A percentile compares a stretch with the other conserved stretches of the same genome.
These are phyloP conservation scores for Cadophora malorum DNA, from an alignment of 2,329 filamentous ascomycete species.

Conservation along the genomic window DNA sequence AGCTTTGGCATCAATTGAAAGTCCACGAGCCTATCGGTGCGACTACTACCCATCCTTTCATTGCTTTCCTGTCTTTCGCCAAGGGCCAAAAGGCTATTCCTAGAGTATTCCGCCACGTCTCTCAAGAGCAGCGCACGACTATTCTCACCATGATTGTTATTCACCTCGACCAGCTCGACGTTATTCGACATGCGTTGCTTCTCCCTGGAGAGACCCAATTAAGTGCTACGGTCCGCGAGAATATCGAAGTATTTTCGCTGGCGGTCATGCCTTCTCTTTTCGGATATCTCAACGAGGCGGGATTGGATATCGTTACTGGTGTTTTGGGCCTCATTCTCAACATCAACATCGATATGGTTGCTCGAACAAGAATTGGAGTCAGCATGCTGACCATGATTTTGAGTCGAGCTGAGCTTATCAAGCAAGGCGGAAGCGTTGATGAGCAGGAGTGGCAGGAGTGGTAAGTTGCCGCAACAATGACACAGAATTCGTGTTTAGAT, in stretches of 20 bases:
- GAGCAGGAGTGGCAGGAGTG: constrained; percentile 83
- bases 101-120: constrained; percentile 91
- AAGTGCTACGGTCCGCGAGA: constrained; percentile 82
- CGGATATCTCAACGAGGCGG: constrained; percentile 88
- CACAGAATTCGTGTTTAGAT: background rate
- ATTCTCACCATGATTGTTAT: constrained; percentile 96
- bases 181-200: constrained; percentile 82
- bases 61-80: constrained; percentile 89
- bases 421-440: constrained; percentile 74
- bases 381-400: constrained; percentile 93
- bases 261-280: constrained; percentile 91
- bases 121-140: constrained; percentile 90
- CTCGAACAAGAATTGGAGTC: constrained; percentile 85
- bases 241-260: constrained; percentile 87
- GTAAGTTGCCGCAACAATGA: constrained; percentile 52
- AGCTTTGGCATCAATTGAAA: constrained; percentile 86
- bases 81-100: constrained; percentile 98
- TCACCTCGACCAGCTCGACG: constrained; percentile 89
- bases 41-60: constrained; percentile 87
- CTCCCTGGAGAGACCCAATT: constrained; percentile 73
- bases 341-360: constrained; percentile 83
- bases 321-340: constrained; percentile 84
- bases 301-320: constrained; percentile 88
- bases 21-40: constrained; percentile 89
- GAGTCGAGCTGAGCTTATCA: constrained; percentile 91